Evolutionary conservation across 1,284 basidiomycete species (phyloP).

Genomic region (Ustilago esculenta): DNA sequence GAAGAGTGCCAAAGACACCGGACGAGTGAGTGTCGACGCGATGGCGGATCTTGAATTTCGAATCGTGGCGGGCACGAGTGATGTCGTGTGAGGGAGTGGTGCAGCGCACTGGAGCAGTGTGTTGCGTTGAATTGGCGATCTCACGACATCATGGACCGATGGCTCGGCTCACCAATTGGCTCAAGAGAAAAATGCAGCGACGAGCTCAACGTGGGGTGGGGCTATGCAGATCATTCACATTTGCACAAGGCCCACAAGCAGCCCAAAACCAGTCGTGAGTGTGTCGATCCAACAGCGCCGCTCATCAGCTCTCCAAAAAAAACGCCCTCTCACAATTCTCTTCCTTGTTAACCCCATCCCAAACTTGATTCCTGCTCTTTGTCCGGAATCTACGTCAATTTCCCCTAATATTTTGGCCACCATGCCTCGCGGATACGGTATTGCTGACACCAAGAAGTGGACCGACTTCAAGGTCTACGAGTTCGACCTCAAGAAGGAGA

Average conservation of each 20-base stretch:
- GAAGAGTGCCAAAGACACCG: slow-evolving; percentile 14
- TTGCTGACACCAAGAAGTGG: slow-evolving; percentile 63
- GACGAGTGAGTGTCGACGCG: neutral
- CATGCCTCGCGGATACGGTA: slow-evolving; percentile 62
- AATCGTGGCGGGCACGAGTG: neutral
- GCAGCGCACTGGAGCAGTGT: slow-evolving; percentile 22
- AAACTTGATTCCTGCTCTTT: too few species aligned
- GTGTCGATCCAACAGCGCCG: too few species aligned
- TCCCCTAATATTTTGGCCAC: neutral
- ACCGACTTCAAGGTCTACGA: slow-evolving; percentile 65
- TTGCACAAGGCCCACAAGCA: too few species aligned
- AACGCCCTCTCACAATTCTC: too few species aligned
- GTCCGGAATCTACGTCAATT: too few species aligned
- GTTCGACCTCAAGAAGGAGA: slow-evolving; percentile 63
- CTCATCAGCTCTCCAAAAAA: too few species aligned
- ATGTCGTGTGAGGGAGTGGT: slow-evolving; percentile 27
- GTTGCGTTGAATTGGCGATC: neutral
- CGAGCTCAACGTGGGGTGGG: slow-evolving; percentile 27
- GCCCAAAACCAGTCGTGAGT: too few species aligned
- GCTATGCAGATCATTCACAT: neutral
- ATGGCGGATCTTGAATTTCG: slow-evolving; percentile 13
- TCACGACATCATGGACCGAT: slow-evolving; percentile 27
- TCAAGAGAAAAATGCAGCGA: slow-evolving; percentile 3
- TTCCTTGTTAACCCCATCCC: too few species aligned
- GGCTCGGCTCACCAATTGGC: slow-evolving; percentile 10